phyloP scores from a whole-genome alignment of 176 grass and related monocot genomes.

The Urochloa ruziziensis region DNA sequence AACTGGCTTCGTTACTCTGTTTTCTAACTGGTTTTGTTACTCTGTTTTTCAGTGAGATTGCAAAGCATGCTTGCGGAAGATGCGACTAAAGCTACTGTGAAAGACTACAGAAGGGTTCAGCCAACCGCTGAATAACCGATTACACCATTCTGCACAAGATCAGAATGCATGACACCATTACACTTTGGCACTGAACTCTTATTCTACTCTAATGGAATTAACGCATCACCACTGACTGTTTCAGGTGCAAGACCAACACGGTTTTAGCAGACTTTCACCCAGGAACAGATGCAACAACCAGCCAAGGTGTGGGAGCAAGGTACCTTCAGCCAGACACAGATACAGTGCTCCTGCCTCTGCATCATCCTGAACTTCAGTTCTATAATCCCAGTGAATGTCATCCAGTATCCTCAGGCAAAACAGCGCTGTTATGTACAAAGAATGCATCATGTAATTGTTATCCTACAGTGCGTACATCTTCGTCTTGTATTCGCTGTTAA shows the following conservation, averaged over 20 bases:
- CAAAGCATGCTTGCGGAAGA: too few relatives aligned
- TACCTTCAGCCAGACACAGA: not conserved
- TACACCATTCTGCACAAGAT: not conserved
- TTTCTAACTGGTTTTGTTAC: too few relatives aligned
- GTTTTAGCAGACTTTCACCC: not conserved
- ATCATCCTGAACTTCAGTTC: not conserved
- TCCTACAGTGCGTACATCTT: constrained; percentile 86
- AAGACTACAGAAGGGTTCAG: not conserved
- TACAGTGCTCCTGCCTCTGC: not conserved
- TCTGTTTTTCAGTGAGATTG: too few relatives aligned
- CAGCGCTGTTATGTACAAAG: constrained; percentile 24
- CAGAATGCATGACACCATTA: not conserved
- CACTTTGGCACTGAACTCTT: not conserved
- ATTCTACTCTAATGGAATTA: not conserved
- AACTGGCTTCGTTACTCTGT: too few relatives aligned
- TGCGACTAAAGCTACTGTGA: too few relatives aligned
- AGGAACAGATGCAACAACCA: not conserved
- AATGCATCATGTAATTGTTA: not conserved
- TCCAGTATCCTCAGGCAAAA: constrained; percentile 2
- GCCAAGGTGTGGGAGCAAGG: not conserved
- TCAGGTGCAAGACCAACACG: not conserved
- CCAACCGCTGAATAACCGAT: not conserved
- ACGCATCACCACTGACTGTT: not conserved
- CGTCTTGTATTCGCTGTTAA: constrained; percentile 76
- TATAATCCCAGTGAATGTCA: not conserved